Evolutionary conservation across 2,329 filamentous ascomycete genomes (phyloP).

Genomic region (Ilyonectria mors-panacis): DNA sequence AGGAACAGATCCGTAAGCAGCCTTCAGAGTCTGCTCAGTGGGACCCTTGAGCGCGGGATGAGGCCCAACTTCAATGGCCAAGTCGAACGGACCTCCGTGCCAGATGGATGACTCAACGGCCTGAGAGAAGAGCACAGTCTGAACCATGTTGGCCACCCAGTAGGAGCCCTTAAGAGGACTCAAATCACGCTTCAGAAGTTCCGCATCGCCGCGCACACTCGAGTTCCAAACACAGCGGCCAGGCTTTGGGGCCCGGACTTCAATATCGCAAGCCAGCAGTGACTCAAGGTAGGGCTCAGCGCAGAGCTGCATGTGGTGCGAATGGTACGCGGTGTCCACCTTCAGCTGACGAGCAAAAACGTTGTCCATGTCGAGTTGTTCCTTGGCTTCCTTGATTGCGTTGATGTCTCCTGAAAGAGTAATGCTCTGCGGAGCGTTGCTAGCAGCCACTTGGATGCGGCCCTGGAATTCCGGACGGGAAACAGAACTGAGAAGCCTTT

Average conservation of each 20-base stretch:
- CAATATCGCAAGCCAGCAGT: slow-evolving; percentile 10
- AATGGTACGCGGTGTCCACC: slow-evolving; percentile 43
- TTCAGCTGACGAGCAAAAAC: slow-evolving; percentile 36
- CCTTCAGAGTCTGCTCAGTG: slow-evolving; percentile 52
- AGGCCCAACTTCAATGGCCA: slow-evolving; percentile 61
- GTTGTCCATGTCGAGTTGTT: slow-evolving; percentile 33
- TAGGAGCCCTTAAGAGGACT: slow-evolving; percentile 42
- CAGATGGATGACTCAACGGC: slow-evolving; percentile 42
- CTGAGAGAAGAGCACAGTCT: slow-evolving; percentile 52
- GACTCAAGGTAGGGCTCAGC: slow-evolving; percentile 13
- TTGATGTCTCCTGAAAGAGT: slow-evolving; percentile 42
- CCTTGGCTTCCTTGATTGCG: slow-evolving; percentile 32
- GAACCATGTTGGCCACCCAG: slow-evolving; percentile 55
- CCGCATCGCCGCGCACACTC: slow-evolving; percentile 32
- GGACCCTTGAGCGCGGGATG: slow-evolving; percentile 63
- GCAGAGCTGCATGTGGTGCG: slow-evolving; percentile 34
- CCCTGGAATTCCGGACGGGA: slow-evolving; percentile 37
- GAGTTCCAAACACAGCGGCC: slow-evolving; percentile 34
- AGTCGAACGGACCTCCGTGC: slow-evolving; percentile 29
- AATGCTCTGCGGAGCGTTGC: slow-evolving; percentile 42
- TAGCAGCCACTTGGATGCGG: slow-evolving; percentile 43
- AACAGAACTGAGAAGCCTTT: slow-evolving; percentile 32
- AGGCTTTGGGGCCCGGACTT: slow-evolving; percentile 14
- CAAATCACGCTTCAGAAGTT: slow-evolving; percentile 30
- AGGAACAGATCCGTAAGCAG: slow-evolving; percentile 35